Percentiles rank a stretch among this genome's conserved stretches.
Conservation (phyloP, 2,329 filamentous ascomycete species). For the Blumeriella jaapii region DNA sequence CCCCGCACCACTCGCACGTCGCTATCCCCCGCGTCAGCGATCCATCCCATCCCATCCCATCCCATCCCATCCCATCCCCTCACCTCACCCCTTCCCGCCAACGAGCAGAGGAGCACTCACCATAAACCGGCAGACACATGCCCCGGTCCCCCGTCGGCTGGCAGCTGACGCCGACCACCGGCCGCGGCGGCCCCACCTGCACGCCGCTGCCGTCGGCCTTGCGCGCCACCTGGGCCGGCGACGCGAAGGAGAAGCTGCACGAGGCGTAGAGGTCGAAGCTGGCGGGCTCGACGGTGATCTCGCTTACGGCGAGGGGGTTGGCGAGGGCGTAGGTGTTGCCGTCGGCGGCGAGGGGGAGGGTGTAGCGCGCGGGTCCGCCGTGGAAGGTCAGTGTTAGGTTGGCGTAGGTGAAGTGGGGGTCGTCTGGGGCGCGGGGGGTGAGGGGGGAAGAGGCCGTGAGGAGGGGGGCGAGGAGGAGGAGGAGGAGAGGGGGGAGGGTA, state of each 20-base stretch:
- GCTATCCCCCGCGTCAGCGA: slow-evolving; percentile 4
- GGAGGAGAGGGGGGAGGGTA: background rate
- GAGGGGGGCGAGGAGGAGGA: background rate
- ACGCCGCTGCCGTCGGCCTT: slow-evolving; percentile 18
- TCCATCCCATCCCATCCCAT: background rate
- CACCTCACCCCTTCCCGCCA: slow-evolving; percentile 9
- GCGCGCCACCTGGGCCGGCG: background rate
- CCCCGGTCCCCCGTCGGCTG: slow-evolving; percentile 8
- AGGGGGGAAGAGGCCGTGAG: background rate
- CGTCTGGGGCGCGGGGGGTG: background rate
- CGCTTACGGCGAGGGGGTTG: slow-evolving; percentile 29
- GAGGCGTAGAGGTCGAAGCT: slow-evolving; percentile 33
- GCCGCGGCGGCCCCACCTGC: slow-evolving; percentile 34
- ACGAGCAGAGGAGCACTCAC: slow-evolving; percentile 24
- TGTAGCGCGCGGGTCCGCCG: slow-evolving; percentile 32
- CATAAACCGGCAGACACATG: slow-evolving; percentile 31
- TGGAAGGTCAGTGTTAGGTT: slow-evolving; percentile 31
- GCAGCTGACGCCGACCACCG: slow-evolving; percentile 32
- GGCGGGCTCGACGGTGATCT: slow-evolving; percentile 32
- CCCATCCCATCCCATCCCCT: background rate
- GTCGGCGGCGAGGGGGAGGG: slow-evolving; percentile 33
- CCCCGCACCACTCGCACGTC: slow-evolving; percentile 12
- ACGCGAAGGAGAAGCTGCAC: slow-evolving; percentile 34
- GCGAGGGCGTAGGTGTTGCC: slow-evolving; percentile 27
- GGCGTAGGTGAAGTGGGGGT: slow-evolving; percentile 16